Base-by-base conservation (phyloP, 345 rosid species). In the Jatropha curcas region DNA sequence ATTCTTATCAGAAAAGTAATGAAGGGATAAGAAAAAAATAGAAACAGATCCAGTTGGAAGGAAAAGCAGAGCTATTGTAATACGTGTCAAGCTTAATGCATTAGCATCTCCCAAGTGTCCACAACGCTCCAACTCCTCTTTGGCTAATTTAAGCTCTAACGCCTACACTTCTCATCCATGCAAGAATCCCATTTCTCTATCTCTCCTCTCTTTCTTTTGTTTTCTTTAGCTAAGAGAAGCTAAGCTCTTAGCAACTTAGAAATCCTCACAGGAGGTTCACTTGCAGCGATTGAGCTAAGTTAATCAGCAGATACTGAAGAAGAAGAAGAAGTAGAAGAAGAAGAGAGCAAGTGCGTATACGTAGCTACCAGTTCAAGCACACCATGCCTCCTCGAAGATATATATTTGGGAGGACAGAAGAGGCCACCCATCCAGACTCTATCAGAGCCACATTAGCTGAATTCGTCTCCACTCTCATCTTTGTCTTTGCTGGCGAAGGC, bases 401-500 rank as follows among this genome's bases (percentile, higher is more conserved):
- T 77, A 81, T 73, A 55, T 27, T 82, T 60, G 81, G 86, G 65
- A 79, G 86, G 79, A 76, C 74, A 25, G 87, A 86, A 51, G 86
- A 86, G 46, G 89, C 84, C 63, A 75, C 83, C 35, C 83, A 84
- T 62, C 89, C 86, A 2, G 86, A 86, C 74, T 80, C 83, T 72
- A 71, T 82, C 34, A 80, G 84, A 71, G 93, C 97, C 67, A 41
- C 88, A 71, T 48, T 88, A 67, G 90, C 95, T 57, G 93, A 92
- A 81, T 80, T 92, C 77, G 46, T 92, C 65, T 84, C 95, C 73
- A 89, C 93, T 52, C 80, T 83, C 68, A 85, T 88, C 82, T 89
- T 89, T 51, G 90, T 92, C 35, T 92, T 92, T 19, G 89, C 92
- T 19, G 92, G 95, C 57, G 95, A 86, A 78, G 97, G 97, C 77